Evolutionary conservation across 129 eudicot species (phyloP).

Genomic region (Flaveria trinervia): DNA sequence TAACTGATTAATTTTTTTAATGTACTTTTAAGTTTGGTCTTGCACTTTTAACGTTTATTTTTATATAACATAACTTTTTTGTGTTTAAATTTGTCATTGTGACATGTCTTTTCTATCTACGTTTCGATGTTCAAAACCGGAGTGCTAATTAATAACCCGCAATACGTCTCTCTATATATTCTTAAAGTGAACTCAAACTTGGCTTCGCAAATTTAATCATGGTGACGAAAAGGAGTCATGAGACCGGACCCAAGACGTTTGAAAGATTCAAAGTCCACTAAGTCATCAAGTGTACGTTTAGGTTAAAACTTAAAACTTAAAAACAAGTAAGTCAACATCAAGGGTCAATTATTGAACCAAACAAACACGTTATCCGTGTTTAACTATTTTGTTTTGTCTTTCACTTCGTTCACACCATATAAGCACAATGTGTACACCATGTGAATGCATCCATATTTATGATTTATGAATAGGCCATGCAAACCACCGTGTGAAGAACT

Average conservation of each 20-base stretch:
- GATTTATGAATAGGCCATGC: neutral
- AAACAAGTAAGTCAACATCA: constrained; percentile 31
- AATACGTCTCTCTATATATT: too few relatives aligned
- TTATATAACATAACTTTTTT: too few relatives aligned
- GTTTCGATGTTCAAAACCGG: too few relatives aligned
- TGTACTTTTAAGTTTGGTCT: too few relatives aligned
- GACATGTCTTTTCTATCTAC: too few relatives aligned
- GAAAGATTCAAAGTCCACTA: constrained; percentile 20
- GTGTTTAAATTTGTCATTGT: too few relatives aligned
- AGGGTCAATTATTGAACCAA: constrained; percentile 20
- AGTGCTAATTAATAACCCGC: too few relatives aligned
- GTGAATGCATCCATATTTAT: constrained; percentile 12
- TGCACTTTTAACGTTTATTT: too few relatives aligned
- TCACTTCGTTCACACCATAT: constrained; percentile 34
- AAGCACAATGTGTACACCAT: constrained; percentile 6
- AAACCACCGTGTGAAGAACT: neutral
- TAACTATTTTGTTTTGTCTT: constrained; percentile 18
- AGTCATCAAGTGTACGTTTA: neutral
- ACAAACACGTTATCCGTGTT: constrained; percentile 15
- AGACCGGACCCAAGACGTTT: constrained; percentile 19
- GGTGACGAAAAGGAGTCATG: neutral
- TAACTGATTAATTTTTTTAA: too few relatives aligned
- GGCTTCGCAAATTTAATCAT: neutral
- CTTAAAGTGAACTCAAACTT: neutral
- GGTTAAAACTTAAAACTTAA: neutral